A percentile compares a stretch with the other conserved stretches of the same genome.
Evolutionary conservation across 805 yeast species (phyloP).

Genomic region (Sugiyamaella lignohabitans): DNA sequence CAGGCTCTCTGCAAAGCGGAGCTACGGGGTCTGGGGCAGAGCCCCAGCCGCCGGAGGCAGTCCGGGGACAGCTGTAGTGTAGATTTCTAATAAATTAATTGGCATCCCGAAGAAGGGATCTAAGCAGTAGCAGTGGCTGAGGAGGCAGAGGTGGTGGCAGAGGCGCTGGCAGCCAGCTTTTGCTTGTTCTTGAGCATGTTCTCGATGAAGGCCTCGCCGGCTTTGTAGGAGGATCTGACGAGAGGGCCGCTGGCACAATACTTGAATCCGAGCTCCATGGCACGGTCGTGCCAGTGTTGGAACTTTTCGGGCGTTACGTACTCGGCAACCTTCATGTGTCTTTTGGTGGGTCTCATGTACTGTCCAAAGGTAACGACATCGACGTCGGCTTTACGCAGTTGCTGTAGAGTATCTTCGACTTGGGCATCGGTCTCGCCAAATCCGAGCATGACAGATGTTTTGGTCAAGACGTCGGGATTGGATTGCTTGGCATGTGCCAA

Average conservation of each 20-base stretch:
- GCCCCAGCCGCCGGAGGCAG: neutral
- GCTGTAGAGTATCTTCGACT: constrained; percentile 63
- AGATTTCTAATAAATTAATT: neutral
- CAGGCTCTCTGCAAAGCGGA: no score
- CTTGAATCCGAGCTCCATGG: constrained; percentile 81
- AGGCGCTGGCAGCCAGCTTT: neutral
- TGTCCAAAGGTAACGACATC: constrained; percentile 98
- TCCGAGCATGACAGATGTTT: constrained; percentile 94
- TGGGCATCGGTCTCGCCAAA: constrained; percentile 95
- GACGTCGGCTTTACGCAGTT: constrained; percentile 67
- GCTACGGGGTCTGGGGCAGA: neutral
- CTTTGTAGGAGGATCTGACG: constrained; percentile 94
- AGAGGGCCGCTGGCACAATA: constrained; percentile 97
- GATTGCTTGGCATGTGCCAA: constrained; percentile 73
- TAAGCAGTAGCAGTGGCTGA: no score
- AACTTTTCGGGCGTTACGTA: constrained; percentile 91
- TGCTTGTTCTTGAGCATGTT: constrained; percentile 65
- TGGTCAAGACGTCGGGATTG: constrained; percentile 72
- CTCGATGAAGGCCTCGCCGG: constrained; percentile 96
- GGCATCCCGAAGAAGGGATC: no score
- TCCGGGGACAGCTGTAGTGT: neutral
- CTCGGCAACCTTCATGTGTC: constrained; percentile 97
- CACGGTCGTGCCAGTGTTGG: constrained; percentile 84
- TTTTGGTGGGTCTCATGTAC: constrained; percentile 97
- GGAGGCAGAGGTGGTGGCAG: neutral